phyloP scores from a whole-genome alignment of 2,329 filamentous ascomycete genomes.

The Blumeriella jaapii region DNA sequence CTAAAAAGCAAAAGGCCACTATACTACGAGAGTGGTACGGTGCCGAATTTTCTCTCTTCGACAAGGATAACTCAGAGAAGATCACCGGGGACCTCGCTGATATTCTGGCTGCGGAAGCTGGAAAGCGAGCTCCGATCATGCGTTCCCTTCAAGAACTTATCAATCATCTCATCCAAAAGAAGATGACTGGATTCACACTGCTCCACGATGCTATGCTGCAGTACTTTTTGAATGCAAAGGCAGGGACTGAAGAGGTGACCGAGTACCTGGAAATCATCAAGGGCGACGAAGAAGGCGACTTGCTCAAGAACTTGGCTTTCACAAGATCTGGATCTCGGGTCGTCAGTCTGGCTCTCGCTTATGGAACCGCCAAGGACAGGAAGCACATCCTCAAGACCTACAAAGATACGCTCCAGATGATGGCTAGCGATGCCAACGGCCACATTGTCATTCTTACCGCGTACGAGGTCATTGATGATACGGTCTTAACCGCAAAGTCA shows the following conservation, averaged over 20 bases:
- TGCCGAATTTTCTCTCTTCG: constrained; percentile 78
- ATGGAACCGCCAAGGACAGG: constrained; percentile 84
- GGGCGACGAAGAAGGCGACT: constrained; percentile 79
- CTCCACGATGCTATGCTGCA: constrained; percentile 97
- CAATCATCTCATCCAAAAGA: constrained; percentile 90
- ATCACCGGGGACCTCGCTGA: constrained; percentile 51
- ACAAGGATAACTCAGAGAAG: constrained; percentile 41
- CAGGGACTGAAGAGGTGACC: constrained; percentile 67
- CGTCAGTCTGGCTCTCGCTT: constrained; percentile 68
- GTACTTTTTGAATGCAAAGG: constrained; percentile 73
- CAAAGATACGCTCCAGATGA: constrained; percentile 77
- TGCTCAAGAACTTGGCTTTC: constrained; percentile 92
- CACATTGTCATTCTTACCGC: constrained; percentile 75
- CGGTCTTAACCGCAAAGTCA: constrained; percentile 72
- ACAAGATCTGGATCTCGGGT: constrained; percentile 79
- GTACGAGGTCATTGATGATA: constrained; percentile 90
- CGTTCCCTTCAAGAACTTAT: constrained; percentile 75
- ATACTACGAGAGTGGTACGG: constrained; percentile 95
- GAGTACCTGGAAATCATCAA: constrained; percentile 88
- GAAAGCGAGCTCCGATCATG: constrained; percentile 82
- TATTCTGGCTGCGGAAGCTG: constrained; percentile 66
- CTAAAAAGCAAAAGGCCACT: constrained; percentile 71
- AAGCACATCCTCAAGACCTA: constrained; percentile 80
- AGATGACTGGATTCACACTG: constrained; percentile 93
- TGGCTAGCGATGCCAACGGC: constrained; percentile 70